Percentiles rank a stretch among this genome's conserved stretches.
Conservation (phyloP, 805 yeast species). For the Lipomyces spencermartinsiae region DNA sequence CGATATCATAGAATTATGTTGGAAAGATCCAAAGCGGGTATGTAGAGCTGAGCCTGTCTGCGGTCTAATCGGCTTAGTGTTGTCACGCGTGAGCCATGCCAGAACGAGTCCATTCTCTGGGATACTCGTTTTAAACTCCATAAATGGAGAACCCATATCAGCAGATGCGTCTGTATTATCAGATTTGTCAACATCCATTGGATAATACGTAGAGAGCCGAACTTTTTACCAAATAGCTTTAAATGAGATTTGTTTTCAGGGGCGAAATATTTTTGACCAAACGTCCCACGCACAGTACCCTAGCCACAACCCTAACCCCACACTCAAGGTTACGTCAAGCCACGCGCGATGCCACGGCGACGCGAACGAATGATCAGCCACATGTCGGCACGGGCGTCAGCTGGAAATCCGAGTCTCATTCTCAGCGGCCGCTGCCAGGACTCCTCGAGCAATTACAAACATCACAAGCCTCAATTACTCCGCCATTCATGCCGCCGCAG, state of each 20-base stretch:
- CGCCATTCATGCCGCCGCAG: slow-evolving; percentile 23
- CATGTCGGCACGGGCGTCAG: not conserved
- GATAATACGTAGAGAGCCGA: not conserved
- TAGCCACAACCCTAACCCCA: not conserved
- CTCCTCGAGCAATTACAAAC: not conserved
- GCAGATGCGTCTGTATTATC: not conserved
- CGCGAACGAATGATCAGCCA: not conserved
- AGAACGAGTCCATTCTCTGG: slow-evolving; percentile 87
- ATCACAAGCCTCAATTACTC: slow-evolving; percentile 3
- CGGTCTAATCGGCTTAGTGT: slow-evolving; percentile 75
- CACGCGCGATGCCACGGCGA: not conserved
- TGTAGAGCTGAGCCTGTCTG: slow-evolving; percentile 52
- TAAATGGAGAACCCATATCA: slow-evolving; percentile 53
- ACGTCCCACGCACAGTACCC: no score
- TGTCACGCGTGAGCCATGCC: slow-evolving; percentile 81
- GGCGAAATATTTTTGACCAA: not conserved
- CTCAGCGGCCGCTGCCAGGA: not conserved
- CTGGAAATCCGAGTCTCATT: not conserved
- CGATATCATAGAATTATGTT: slow-evolving; percentile 85
- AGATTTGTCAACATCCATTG: not conserved
- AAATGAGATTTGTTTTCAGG: not conserved
- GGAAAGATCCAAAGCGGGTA: slow-evolving; percentile 88
- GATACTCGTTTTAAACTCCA: slow-evolving; percentile 66
- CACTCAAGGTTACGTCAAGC: not conserved
- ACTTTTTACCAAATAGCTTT: not conserved